phyloP scores from a whole-genome alignment of 1,284 basidiomycete species.

The Ceratobasidium sp. region DNA sequence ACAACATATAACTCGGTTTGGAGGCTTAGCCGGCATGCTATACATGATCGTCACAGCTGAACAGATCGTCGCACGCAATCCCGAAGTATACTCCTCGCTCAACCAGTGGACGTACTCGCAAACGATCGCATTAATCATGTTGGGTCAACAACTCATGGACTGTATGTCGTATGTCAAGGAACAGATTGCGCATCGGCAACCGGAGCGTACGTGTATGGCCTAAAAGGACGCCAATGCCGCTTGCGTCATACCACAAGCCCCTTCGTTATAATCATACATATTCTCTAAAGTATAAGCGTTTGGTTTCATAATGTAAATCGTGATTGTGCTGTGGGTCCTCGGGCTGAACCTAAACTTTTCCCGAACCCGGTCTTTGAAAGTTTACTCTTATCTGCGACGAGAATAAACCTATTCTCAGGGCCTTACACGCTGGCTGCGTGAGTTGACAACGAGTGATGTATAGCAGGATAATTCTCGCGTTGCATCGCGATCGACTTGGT shows the following conservation, averaged over 20 bases:
- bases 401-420: too few relatives aligned
- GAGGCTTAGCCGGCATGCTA: constrained; percentile 17
- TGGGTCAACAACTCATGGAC: constrained; percentile 29
- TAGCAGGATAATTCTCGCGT: too few relatives aligned
- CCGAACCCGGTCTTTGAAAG: too few relatives aligned
- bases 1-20: constrained; percentile 17
- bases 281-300: too few relatives aligned
- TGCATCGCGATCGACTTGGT: too few relatives aligned
- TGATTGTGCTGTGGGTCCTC: too few relatives aligned
- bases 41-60: constrained; percentile 33
- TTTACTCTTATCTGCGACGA: too few relatives aligned
- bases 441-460: too few relatives aligned
- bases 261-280: background rate
- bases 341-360: too few relatives aligned
- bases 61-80: constrained; percentile 18
- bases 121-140: constrained; percentile 27
- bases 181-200: background rate
- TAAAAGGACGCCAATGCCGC: background rate
- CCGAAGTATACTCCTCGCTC: background rate
- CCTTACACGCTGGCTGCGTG: too few relatives aligned
- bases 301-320: too few relatives aligned
- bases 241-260: background rate
- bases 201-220: too few relatives aligned
- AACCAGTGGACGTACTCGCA: constrained; percentile 6
- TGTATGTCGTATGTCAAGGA: constrained; percentile 21